Evolutionary conservation across 164 flowering plant genomes (phyloP), one percentile per base, ranked within the genome.

Genomic region (Vitis labrusca): DNA sequence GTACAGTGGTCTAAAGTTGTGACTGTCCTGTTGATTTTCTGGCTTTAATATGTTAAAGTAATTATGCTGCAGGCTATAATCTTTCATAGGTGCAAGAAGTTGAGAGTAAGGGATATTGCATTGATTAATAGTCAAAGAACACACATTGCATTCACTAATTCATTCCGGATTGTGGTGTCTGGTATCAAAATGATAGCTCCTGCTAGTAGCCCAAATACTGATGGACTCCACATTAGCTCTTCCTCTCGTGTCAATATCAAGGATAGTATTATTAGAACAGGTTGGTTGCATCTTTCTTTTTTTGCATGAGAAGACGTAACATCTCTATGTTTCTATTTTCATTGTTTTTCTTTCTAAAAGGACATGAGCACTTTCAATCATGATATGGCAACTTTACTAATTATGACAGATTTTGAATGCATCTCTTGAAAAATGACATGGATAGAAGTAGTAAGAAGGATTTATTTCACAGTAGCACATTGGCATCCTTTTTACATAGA

Each of bases 171-270:
- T 65, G 66, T 60, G 61, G 89, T 72, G 37, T 82, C 93, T 49
- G 61, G 74, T 73, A 80, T 93, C 27, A 74, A 63, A 56, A 85
- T 91, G 61, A 65, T 74, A 50, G 97, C 98, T 49, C 97, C 98
- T 53, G 76, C 69, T 49, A 37, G 44, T 13, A 93, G 99, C 69
- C 99, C 99, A 6, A 96, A 96, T 74, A 96, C 99, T 0, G 99
- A 96, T 79, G 99, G 94, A 57, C 84, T 96, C 73, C 98, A 93
- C 81, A 87, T 96, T 14, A 92, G 93, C 76, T 70, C 81, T 51
- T 89, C 97, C 29, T 82, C 71, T 23, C 71, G 76, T 61, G 86
- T 96, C 61, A 74, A 70, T 72, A 76, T 96, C 74, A 83, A 78
- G 72, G 71, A 86, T 72, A 76, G 78, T 74, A 55, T 72, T 15